These are phyloP conservation scores for Sarocladium strictum DNA, from an alignment of 2,329 filamentous ascomycete genomes.

Conservation along the genomic window DNA sequence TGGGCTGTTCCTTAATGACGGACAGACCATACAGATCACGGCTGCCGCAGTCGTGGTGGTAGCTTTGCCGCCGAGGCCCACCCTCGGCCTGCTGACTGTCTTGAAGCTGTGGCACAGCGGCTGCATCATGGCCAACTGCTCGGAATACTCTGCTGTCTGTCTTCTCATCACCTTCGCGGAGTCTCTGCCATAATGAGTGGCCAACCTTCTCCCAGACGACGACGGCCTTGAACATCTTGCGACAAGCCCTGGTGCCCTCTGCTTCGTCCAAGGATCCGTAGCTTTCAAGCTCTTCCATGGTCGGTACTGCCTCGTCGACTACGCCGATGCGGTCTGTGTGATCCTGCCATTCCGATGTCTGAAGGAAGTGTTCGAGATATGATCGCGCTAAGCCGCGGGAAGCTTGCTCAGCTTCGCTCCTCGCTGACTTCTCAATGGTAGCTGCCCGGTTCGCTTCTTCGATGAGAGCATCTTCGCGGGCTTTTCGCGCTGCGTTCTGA, in stretches of 20 bases:
- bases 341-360: conserved; percentile 22
- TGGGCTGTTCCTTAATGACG: neutral
- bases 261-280: conserved; percentile 26
- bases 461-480: neutral
- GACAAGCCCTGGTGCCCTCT: conserved; percentile 29
- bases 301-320: conserved; percentile 25
- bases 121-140: neutral
- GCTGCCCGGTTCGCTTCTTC: neutral
- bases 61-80: neutral
- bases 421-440: neutral
- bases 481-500: neutral
- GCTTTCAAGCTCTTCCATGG: conserved; percentile 26
- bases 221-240: conserved; percentile 30
- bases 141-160: neutral
- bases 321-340: conserved; percentile 28
- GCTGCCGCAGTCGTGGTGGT: neutral
- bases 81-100: neutral
- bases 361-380: conserved; percentile 26
- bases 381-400: conserved; percentile 24
- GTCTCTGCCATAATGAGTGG: conserved; percentile 26
- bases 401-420: conserved; percentile 7
- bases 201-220: conserved; percentile 33
- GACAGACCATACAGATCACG: neutral
- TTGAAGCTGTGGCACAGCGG: neutral
- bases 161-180: conserved; percentile 12